Conservation (phyloP, 176 grass and related monocot species). For the Bolboschoenus planiculmis region DNA sequence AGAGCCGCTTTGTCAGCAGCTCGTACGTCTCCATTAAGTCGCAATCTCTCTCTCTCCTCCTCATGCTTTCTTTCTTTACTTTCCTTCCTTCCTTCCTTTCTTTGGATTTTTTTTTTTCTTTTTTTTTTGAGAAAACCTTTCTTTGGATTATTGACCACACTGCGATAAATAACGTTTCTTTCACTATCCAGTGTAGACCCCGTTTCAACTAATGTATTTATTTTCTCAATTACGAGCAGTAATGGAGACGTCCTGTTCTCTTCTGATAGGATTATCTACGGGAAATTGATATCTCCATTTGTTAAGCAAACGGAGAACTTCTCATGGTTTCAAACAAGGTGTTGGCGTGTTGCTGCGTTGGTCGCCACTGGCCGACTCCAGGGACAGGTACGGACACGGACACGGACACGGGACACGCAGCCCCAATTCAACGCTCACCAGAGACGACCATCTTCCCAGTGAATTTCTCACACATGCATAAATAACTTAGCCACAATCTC, state of each 20-base stretch:
- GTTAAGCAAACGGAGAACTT: neutral
- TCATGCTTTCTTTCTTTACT: neutral
- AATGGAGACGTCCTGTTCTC: neutral
- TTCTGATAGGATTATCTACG: too few relatives aligned
- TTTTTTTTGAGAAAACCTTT: neutral
- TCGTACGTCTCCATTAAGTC: slow-evolving; percentile 15
- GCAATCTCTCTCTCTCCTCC: neutral
- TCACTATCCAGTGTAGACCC: neutral
- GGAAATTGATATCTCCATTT: neutral
- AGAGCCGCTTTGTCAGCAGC: neutral
- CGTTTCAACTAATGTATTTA: neutral
- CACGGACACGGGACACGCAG: neutral
- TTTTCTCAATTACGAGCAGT: too few relatives aligned
- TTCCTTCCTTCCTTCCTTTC: neutral
- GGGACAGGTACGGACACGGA: too few relatives aligned
- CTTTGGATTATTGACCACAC: neutral
- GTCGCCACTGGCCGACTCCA: neutral
- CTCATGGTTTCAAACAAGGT: neutral
- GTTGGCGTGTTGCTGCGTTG: slow-evolving; percentile 3
- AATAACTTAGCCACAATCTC: neutral
- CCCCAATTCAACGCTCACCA: neutral
- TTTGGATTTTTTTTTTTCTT: neutral
- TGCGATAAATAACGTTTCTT: neutral
- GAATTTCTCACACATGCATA: too few relatives aligned
- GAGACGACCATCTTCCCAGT: neutral